Evolutionary conservation across 345 rosid species (phyloP).

Genomic region (Conringia planisiliqua): DNA sequence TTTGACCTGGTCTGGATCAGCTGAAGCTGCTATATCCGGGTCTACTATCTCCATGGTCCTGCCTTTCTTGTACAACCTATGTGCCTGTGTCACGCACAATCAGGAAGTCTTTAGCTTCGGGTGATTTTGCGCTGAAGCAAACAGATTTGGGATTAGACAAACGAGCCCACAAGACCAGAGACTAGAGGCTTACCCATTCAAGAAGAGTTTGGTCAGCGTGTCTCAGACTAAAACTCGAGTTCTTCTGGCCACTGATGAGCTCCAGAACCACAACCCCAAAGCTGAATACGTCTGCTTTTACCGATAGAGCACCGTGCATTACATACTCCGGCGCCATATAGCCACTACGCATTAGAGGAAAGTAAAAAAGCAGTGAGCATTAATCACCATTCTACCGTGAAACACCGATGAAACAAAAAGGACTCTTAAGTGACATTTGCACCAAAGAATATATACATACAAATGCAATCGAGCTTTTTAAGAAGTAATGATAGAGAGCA

Average conservation of each 20-base stretch:
- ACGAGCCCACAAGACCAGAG: neutral
- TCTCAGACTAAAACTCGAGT: conserved; percentile 50
- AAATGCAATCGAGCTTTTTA: neutral
- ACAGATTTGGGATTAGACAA: neutral
- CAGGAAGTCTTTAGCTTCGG: neutral
- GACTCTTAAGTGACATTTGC: neutral
- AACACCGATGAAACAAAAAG: neutral
- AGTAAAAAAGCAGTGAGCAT: neutral
- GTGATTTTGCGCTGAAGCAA: neutral
- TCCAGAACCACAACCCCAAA: conserved; percentile 92
- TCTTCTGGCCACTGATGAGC: conserved; percentile 77
- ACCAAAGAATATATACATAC: neutral
- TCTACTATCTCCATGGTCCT: conserved; percentile 70
- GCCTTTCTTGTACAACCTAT: conserved; percentile 65
- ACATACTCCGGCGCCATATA: conserved; percentile 98
- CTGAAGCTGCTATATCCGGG: conserved; percentile 49
- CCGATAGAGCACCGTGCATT: conserved; percentile 76
- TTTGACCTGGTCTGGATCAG: conserved; percentile 48
- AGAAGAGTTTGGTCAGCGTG: conserved; percentile 60
- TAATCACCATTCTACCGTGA: neutral
- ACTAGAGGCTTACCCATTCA: conserved; percentile 70
- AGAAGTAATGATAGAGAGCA: conserved; percentile 15
- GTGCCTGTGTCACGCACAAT: conserved; percentile 48
- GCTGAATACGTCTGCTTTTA: conserved; percentile 92
- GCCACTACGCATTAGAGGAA: conserved; percentile 46